Evolutionary conservation across 2,329 filamentous ascomycete species (phyloP).

Genomic region (Exserohilum turcica): DNA sequence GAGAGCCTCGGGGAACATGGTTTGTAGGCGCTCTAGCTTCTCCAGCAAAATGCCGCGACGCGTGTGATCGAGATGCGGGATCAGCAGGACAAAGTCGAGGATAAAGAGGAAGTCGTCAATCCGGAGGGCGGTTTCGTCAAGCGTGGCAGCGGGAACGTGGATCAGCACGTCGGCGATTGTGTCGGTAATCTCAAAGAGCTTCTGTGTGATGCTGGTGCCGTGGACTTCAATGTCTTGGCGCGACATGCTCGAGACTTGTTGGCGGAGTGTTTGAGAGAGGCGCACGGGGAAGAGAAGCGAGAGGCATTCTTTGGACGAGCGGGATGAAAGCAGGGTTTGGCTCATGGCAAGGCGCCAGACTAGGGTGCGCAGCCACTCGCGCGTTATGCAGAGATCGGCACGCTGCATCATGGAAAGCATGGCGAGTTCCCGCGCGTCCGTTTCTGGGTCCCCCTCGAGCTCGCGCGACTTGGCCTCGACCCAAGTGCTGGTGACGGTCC

Average conservation of each 20-base stretch:
- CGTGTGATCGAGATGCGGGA: conserved; percentile 55
- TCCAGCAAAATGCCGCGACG: conserved; percentile 53
- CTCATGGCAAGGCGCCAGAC: conserved; percentile 59
- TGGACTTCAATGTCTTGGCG: conserved; percentile 59
- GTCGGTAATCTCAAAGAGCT: conserved; percentile 65
- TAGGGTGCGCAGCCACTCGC: conserved; percentile 57
- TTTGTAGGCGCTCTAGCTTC: conserved; percentile 48
- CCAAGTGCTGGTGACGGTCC: conserved; percentile 49
- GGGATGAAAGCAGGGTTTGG: conserved; percentile 52
- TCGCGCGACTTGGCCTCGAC: conserved; percentile 54
- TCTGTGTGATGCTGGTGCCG: conserved; percentile 62
- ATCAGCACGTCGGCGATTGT: conserved; percentile 64
- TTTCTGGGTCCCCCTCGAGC: conserved; percentile 47
- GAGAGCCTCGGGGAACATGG: conserved; percentile 44
- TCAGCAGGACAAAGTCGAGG: conserved; percentile 57
- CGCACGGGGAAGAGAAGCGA: conserved; percentile 54
- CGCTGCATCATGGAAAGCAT: conserved; percentile 52
- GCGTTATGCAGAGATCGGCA: conserved; percentile 57
- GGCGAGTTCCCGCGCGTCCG: conserved; percentile 47
- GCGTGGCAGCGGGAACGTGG: conserved; percentile 55
- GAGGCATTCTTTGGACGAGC: conserved; percentile 45
- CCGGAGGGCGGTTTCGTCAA: conserved; percentile 54
- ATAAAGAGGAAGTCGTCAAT: conserved; percentile 62
- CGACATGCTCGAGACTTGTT: conserved; percentile 51
- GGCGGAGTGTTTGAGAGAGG: conserved; percentile 52